These are phyloP conservation scores for Xylaria bambusicola DNA, from an alignment of 495 filamentous ascomycete genomes.

Conservation along the genomic window DNA sequence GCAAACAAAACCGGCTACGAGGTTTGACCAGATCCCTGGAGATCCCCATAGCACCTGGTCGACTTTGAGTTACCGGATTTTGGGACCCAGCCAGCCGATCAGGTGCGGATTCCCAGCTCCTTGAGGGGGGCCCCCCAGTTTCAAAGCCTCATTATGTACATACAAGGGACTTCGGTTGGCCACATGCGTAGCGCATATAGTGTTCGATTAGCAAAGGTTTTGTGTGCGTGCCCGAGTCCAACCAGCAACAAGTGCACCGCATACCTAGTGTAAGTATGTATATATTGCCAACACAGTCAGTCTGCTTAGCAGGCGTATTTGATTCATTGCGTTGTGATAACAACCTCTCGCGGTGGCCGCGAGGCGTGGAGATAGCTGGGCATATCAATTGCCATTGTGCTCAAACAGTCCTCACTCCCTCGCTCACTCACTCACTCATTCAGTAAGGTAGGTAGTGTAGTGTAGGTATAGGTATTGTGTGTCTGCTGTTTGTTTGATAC, in stretches of 20 bases:
- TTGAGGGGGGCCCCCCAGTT: constrained; percentile 13
- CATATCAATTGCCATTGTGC: no score
- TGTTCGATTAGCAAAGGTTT: neutral
- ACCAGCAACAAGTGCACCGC: neutral
- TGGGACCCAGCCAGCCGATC: constrained; percentile 9
- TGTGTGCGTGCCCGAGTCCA: constrained; percentile 1
- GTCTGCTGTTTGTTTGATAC: constrained; percentile 12
- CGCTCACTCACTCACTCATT: no score
- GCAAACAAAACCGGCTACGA: constrained; percentile 13
- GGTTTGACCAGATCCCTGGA: constrained; percentile 10
- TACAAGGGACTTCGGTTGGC: constrained; percentile 16
- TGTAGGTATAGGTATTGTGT: no score
- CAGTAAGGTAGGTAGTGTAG: no score
- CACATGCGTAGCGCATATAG: constrained; percentile 3
- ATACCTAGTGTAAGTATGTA: no score
- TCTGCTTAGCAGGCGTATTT: no score
- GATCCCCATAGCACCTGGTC: constrained; percentile 12
- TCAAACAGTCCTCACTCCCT: no score
- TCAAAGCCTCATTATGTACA: constrained; percentile 19
- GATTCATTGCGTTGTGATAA: no score
- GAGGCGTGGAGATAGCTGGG: no score
- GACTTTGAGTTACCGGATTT: constrained; percentile 4
- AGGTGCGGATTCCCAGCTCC: constrained; percentile 12
- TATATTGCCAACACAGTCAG: no score
- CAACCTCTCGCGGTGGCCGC: no score